Base-by-base conservation (phyloP, 2,329 filamentous ascomycete genomes). In the Cercospora zeina region DNA sequence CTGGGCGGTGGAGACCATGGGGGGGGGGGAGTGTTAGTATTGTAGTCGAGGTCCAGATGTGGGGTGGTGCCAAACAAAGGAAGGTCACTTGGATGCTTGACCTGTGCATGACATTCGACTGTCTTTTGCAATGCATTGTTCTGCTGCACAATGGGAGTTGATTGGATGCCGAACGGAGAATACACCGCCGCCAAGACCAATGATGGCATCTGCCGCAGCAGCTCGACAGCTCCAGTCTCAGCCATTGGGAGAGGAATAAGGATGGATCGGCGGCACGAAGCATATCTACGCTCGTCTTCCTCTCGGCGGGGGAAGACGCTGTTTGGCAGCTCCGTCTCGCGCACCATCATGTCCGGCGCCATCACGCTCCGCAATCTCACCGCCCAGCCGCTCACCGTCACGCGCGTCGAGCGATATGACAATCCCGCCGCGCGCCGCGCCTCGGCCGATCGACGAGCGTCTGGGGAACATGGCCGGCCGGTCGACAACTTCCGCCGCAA, bases 321-420 rank as follows among this genome's bases (percentile, higher is more conserved):
- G n/a, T 16, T 19, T 16, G 13, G 31, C 13, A 53, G 49, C 49
- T 53, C 31, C 49, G 21, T 34, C 30, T 53, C 49, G 19, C 27
- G 1, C 3, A 11, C 16, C 5, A 60, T 53, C 54, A 74, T 75
- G 73, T 62, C 69, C 66, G 69, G 58, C 6, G 70, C 74, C 19
- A 79, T 96, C 68, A 89, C 84, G 4, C 85, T 97, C 70, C 91
- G 93, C 71, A 97, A 97, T 76, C 80, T 96, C 67, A 93, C 90
- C 49, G 81, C 85, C 61, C 87, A 84, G 54, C 82, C 86, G n/a
- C 80, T 96, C 59, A 85, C 88, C 68, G 83, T 97, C 69, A 87
- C 87, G 75, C 76, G 81, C 63, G 80, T 93, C 62, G 89, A 96
- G 78, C 87, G 88, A 68, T 92, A 92, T 74, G 84, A 87, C 68